Percentiles rank a stretch among this genome's conserved stretches.
phyloP scores from a whole-genome alignment of 805 yeast genomes.

The Wickerhamiella parazyma region DNA sequence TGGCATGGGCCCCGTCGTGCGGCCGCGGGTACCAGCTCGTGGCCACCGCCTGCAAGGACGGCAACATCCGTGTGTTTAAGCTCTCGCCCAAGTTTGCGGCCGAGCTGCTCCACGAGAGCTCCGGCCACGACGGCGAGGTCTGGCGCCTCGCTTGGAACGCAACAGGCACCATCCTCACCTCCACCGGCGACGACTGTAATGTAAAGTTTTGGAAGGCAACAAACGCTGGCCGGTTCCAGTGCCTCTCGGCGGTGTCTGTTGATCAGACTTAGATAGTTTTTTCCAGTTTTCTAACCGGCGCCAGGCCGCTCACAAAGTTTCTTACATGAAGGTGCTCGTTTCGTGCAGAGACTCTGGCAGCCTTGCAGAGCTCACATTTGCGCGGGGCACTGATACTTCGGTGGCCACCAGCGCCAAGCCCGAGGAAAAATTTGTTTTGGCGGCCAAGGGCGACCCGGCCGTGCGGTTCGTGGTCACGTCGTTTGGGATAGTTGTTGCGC shows the following conservation, averaged over 20 bases:
- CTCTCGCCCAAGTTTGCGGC: slow-evolving; percentile 33
- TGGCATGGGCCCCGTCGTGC: slow-evolving; percentile 94
- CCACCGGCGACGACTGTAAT: slow-evolving; percentile 92
- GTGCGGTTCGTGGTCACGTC: slow-evolving; percentile 10
- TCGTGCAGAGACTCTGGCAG: slow-evolving; percentile 41
- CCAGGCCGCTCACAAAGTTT: no score
- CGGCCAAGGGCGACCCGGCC: slow-evolving; percentile 24
- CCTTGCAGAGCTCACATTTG: slow-evolving; percentile 45
- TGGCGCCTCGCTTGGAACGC: slow-evolving; percentile 95
- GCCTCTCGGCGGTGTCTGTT: slow-evolving; percentile 69
- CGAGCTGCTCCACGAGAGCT: slow-evolving; percentile 51
- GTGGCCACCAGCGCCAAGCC: slow-evolving; percentile 54
- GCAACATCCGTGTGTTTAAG: slow-evolving; percentile 74
- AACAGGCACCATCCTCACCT: slow-evolving; percentile 82
- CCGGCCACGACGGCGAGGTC: slow-evolving; percentile 75
- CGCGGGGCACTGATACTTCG: slow-evolving; percentile 69
- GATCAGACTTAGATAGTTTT: neutral
- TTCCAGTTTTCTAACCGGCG: no score
- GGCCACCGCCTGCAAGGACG: slow-evolving; percentile 96
- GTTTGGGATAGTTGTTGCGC: slow-evolving; percentile 17
- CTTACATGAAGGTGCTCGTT: slow-evolving; percentile 36
- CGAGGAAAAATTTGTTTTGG: slow-evolving; percentile 31
- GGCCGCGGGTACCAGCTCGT: slow-evolving; percentile 77
- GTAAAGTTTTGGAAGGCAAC: slow-evolving; percentile 86
- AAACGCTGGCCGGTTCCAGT: slow-evolving; percentile 73